Percentiles rank a stretch among this genome's conserved stretches.
Conservation (phyloP, 345 rosid genomes). For the Alliaria petiolata region DNA sequence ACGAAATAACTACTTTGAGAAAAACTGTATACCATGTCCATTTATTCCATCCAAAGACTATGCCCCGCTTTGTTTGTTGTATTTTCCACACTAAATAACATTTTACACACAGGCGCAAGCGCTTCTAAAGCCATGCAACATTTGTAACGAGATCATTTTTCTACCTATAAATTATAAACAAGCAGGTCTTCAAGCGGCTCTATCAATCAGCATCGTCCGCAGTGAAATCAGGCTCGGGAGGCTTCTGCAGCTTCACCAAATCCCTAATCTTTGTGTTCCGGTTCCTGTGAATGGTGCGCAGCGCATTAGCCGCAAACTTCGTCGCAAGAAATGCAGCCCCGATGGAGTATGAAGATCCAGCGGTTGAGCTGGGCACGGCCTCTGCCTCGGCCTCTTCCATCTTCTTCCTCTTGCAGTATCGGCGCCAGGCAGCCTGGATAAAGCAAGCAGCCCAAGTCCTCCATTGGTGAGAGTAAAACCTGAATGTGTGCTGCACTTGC, state of each 20-base stretch:
- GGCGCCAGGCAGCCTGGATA: conserved; percentile 92
- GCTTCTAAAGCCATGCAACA: neutral
- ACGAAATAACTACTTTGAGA: too few relatives aligned
- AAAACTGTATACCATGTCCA: too few relatives aligned
- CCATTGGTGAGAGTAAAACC: conserved; percentile 97
- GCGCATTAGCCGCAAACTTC: conserved; percentile 82
- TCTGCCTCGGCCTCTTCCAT: conserved; percentile 62
- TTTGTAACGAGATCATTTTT: neutral
- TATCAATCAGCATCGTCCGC: conserved; percentile 50
- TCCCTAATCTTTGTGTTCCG: conserved; percentile 61
- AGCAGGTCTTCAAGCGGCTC: neutral
- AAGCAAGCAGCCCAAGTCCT: conserved; percentile 99
- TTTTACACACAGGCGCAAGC: neutral
- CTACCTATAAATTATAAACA: neutral
- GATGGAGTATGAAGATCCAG: conserved; percentile 34
- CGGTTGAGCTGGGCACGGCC: conserved; percentile 20
- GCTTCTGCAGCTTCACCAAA: conserved; percentile 75
- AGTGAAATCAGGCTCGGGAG: conserved; percentile 87
- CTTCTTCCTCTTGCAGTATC: conserved; percentile 75
- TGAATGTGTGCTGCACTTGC: conserved; percentile 94
- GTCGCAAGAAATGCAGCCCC: conserved; percentile 85
- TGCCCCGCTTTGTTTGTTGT: neutral
- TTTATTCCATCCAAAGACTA: neutral
- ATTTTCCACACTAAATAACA: neutral
- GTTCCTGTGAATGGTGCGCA: conserved; percentile 76